Evolutionary conservation across 2,329 filamentous ascomycete genomes (phyloP).

Genomic region (Reticulascus tulasneorum): DNA sequence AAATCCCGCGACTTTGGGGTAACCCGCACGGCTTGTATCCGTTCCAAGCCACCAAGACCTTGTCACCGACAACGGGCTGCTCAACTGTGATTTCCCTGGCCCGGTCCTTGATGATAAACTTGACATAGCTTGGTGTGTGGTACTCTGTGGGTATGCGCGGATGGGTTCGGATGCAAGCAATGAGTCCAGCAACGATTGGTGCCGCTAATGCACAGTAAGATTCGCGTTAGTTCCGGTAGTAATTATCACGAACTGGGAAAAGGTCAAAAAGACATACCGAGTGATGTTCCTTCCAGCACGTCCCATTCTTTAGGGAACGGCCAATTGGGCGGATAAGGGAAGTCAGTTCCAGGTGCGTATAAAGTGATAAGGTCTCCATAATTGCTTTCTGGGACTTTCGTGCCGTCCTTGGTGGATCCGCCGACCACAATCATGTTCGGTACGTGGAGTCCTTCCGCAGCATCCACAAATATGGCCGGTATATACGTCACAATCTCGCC

Average conservation of each 20-base stretch:
- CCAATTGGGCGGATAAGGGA: neutral
- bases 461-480: neutral
- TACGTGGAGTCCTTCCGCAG: no score
- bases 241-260: no score
- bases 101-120: no score
- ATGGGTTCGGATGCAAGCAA: neutral
- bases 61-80: no score
- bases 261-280: neutral
- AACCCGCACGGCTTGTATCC: neutral
- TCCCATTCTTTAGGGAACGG: neutral
- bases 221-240: no score
- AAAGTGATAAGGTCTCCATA: neutral
- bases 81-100: no score
- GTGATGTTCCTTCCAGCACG: neutral
- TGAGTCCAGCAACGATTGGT: neutral
- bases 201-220: neutral
- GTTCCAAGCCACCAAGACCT: no score
- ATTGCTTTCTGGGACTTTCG: neutral
- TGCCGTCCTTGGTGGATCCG: neutral
- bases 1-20: slow-evolving; percentile 17
- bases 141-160: no score
- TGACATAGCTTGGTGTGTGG: no score
- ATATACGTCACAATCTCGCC: neutral
- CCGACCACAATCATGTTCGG: slow-evolving; percentile 1
- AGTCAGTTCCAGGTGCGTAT: neutral